Evolutionary conservation across 1,139 yeast genomes (phyloP), one percentile per base, ranked within the genome.

Genomic region (Barnettozyma hawaiiensis): DNA sequence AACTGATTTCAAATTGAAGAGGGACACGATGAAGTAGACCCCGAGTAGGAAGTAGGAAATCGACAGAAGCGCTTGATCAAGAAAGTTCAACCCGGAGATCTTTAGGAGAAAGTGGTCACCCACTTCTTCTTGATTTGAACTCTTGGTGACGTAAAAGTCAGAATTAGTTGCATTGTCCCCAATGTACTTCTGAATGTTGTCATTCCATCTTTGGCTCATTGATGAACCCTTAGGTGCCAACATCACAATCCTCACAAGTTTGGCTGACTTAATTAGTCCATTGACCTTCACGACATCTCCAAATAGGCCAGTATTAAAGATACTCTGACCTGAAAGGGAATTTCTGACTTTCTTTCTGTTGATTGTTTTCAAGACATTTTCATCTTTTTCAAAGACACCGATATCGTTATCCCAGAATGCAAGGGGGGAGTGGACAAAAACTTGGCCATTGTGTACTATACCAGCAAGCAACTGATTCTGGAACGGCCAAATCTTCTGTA

Each of bases 1-100:
- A 10, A 84, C 73, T 18, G 76, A 67, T 38, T 75, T 74, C 40
- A 73, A 63, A 47, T 78, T 76, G 16, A 76, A 64, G 24, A 81
- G 64, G 15, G 82, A 69, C n/a, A 80, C 53, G 4, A 63, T 40
- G 38, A 67, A 60, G 48, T 71, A 71, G 3, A 64, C 20, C 0
- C 62, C 45, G 3, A 69, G 55, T 3, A 60, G 34, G 1, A 60
- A 39, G 45, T 70, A 70, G 1, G 63, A 52, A 1, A 58, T 15
- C 0, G 50, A 34, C 7, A 67, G 49, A 0, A 67, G 11, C 1
- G 59, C 21, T 18, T 56, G 56, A 27, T 63, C 67, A 11, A 48
- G 11, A 1, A 20, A 20, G 7, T 50, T 50, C 51, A 59, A 29
- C 37, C 53, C 45, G 6, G 55, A 45, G 9, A 57, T 22, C 28